Conservation (phyloP, 179 eudicot species). For the Drosera spatulata region DNA sequence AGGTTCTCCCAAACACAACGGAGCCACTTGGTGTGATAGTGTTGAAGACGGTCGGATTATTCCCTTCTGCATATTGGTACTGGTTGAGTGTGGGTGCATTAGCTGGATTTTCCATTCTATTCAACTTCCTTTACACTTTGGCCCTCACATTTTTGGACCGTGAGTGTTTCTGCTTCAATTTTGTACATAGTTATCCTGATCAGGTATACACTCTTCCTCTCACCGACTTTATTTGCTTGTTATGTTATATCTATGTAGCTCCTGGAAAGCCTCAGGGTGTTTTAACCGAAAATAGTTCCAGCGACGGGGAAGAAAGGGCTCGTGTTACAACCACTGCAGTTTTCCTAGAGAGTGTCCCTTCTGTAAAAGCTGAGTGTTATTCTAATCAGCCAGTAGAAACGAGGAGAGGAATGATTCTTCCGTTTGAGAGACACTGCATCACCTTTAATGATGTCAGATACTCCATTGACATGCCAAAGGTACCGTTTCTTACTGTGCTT, state of each 20-base stretch:
- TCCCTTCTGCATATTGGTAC: slow-evolving; percentile 22
- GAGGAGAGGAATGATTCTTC: slow-evolving; percentile 32
- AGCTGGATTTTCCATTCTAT: slow-evolving; percentile 17
- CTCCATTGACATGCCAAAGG: slow-evolving; percentile 33
- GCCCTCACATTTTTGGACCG: slow-evolving; percentile 6
- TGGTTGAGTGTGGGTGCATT: slow-evolving; percentile 28
- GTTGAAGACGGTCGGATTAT: slow-evolving; percentile 20
- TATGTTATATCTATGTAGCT: neutral
- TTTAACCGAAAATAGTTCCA: too few relatives aligned
- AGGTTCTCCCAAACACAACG: slow-evolving; percentile 10
- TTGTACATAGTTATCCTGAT: neutral
- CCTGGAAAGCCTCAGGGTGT: slow-evolving; percentile 1
- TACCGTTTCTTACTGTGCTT: neutral
- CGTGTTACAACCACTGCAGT: neutral
- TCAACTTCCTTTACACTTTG: slow-evolving; percentile 11
- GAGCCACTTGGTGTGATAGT: slow-evolving; percentile 13
- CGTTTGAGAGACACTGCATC: slow-evolving; percentile 29
- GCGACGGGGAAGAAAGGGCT: too few relatives aligned
- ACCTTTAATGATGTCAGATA: slow-evolving; percentile 29
- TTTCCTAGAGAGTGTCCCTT: neutral
- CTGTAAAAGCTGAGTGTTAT: neutral
- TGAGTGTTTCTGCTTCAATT: neutral
- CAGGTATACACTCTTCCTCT: neutral
- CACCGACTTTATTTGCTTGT: neutral
- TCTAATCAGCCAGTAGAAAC: neutral